phyloP scores from a whole-genome alignment of 2,329 filamentous ascomycete genomes.

The Elsinoe necatrix region DNA sequence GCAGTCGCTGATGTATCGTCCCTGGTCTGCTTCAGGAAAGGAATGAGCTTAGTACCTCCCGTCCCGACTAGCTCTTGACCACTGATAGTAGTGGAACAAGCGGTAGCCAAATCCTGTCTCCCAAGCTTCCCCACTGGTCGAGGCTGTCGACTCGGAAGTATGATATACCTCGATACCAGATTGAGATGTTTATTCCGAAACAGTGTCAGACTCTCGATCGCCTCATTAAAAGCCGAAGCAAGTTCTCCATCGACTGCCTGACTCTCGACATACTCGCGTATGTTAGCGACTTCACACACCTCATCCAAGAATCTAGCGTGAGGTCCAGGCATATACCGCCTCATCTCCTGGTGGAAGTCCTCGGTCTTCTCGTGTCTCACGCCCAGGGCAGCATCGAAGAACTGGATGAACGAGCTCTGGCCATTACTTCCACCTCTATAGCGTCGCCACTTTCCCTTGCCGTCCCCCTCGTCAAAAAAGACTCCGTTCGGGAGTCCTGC shows the following conservation, averaged over 20 bases:
- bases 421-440: slow-evolving; percentile 49
- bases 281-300: slow-evolving; percentile 37
- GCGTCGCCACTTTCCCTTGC: slow-evolving; percentile 41
- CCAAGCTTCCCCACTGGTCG: slow-evolving; percentile 23
- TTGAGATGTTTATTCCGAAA: slow-evolving; percentile 47
- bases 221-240: slow-evolving; percentile 38
- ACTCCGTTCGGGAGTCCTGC: slow-evolving; percentile 45
- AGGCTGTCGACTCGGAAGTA: slow-evolving; percentile 32
- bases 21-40: slow-evolving; percentile 45
- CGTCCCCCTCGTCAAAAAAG: slow-evolving; percentile 44
- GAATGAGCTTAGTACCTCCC: slow-evolving; percentile 46
- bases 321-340: slow-evolving; percentile 46
- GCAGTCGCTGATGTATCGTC: slow-evolving; percentile 36
- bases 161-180: slow-evolving; percentile 46
- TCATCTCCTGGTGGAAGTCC: slow-evolving; percentile 44
- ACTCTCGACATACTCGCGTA: slow-evolving; percentile 38
- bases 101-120: slow-evolving; percentile 38
- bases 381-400: slow-evolving; percentile 46
- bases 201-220: slow-evolving; percentile 36
- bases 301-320: slow-evolving; percentile 44
- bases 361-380: slow-evolving; percentile 38
- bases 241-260: slow-evolving; percentile 30
- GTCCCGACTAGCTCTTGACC: slow-evolving; percentile 39
- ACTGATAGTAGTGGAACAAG: slow-evolving; percentile 33
- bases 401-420: slow-evolving; percentile 47